A percentile compares a stretch with the other conserved stretches of the same genome.
Conservation (phyloP, 2,329 filamentous ascomycete genomes). For the Keithomyces neogunnii region DNA sequence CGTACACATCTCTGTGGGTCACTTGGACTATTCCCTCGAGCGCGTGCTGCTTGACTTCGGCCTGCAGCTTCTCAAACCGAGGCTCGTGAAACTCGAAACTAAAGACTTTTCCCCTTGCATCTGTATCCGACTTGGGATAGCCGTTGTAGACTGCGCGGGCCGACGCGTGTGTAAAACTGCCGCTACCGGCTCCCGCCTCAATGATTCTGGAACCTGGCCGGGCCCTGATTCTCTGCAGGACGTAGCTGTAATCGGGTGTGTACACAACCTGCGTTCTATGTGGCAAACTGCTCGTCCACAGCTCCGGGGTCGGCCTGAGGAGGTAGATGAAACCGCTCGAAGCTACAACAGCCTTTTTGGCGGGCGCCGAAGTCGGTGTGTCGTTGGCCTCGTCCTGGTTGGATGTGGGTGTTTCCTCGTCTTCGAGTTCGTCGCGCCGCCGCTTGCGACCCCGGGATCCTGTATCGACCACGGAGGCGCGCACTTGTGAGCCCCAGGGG, state of each 20-base stretch:
- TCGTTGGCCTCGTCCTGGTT: slow-evolving; percentile 26
- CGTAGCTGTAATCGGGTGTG: slow-evolving; percentile 79
- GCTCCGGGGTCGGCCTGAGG: slow-evolving; percentile 69
- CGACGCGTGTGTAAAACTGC: slow-evolving; percentile 75
- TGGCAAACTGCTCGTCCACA: slow-evolving; percentile 73
- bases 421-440: slow-evolving; percentile 36
- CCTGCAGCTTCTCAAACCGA: slow-evolving; percentile 58
- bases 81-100: slow-evolving; percentile 77
- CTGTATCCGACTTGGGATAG: slow-evolving; percentile 38
- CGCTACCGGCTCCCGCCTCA: slow-evolving; percentile 74
- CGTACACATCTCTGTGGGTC: slow-evolving; percentile 73
- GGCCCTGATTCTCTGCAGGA: slow-evolving; percentile 67
- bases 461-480: slow-evolving; percentile 83
- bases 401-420: slow-evolving; percentile 32
- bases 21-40: slow-evolving; percentile 59
- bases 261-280: slow-evolving; percentile 83
- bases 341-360: slow-evolving; percentile 44
- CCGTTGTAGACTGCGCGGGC: slow-evolving; percentile 69
- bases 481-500: slow-evolving; percentile 87
- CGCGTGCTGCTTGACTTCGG: slow-evolving; percentile 62
- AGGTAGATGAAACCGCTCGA: slow-evolving; percentile 69
- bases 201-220: slow-evolving; percentile 66
- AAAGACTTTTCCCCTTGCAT: slow-evolving; percentile 60
- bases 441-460: slow-evolving; percentile 74
- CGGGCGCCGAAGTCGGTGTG: slow-evolving; percentile 20